Percentiles rank a stretch among this genome's conserved stretches.
Evolutionary conservation across 208 protist genomes (phyloP).

Genomic region (Acanthamoeba triangularis): DNA sequence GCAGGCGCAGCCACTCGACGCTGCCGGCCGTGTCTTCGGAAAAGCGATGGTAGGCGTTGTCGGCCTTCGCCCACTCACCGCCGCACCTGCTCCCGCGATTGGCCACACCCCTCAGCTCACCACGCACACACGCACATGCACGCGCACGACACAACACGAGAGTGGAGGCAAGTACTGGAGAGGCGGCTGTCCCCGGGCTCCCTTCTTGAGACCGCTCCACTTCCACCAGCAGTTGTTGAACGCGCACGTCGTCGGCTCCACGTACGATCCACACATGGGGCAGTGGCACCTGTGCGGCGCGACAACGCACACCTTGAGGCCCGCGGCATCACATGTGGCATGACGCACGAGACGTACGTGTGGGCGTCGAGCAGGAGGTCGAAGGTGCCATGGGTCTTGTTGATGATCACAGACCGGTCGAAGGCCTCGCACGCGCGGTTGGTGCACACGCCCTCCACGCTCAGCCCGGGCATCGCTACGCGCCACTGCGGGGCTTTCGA

Average conservation of each 20-base stretch:
- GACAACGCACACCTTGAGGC: background rate
- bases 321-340: background rate
- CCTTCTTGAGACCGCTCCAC: slow-evolving; percentile 10
- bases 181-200: background rate
- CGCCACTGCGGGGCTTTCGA: background rate
- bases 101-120: background rate
- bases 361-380: slow-evolving; percentile 2
- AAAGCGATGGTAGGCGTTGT: background rate
- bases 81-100: background rate
- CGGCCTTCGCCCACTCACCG: background rate
- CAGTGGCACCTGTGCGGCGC: background rate
- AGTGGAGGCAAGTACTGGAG: background rate
- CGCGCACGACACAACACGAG: background rate
- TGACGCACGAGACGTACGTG: background rate
- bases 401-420: background rate
- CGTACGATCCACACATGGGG: background rate
- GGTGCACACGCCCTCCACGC: background rate
- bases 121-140: background rate
- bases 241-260: background rate
- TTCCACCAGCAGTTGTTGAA: slow-evolving; percentile 59
- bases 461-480: background rate
- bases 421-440: background rate
- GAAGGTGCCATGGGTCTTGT: background rate
- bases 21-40: background rate
- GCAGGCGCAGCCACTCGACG: background rate